A percentile compares a stretch with the other conserved stretches of the same genome.
These are phyloP conservation scores for Lagenidium giganteum DNA, from an alignment of 352 stramenopile genomes.

Conservation along the genomic window DNA sequence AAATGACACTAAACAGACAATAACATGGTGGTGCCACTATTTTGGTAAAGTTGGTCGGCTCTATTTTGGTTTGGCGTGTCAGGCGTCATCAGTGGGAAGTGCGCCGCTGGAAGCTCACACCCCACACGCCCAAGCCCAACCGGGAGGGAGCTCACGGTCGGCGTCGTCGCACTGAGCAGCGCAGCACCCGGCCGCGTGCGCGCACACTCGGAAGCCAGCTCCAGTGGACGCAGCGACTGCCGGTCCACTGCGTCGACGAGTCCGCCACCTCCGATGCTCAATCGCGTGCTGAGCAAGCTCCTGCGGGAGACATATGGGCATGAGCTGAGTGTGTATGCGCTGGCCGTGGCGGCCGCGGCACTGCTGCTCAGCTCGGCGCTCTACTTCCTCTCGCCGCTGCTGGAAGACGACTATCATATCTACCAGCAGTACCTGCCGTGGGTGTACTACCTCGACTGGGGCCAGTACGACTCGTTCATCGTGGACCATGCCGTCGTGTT, in stretches of 20 bases:
- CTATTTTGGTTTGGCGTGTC: too few species aligned
- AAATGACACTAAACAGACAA: too few species aligned
- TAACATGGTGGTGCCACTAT: too few species aligned
- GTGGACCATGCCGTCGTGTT: slow-evolving; percentile 70
- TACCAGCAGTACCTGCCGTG: slow-evolving; percentile 52
- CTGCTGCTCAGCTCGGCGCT: slow-evolving; percentile 46
- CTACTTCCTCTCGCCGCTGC: slow-evolving; percentile 46
- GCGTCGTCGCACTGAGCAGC: too few species aligned
- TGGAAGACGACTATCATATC: slow-evolving; percentile 44
- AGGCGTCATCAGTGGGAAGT: too few species aligned
- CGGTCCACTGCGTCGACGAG: slow-evolving; percentile 5
- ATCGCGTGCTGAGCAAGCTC: slow-evolving; percentile 30
- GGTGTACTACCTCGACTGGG: slow-evolving; percentile 48
- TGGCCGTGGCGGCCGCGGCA: slow-evolving; percentile 34
- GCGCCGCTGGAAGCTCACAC: too few species aligned
- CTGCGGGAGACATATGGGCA: slow-evolving; percentile 58
- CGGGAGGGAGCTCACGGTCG: too few species aligned
- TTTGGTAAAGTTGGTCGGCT: too few species aligned
- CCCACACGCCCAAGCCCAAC: too few species aligned
- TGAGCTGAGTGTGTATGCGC: slow-evolving; percentile 42
- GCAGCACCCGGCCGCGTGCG: too few species aligned
- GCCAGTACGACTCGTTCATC: slow-evolving; percentile 67
- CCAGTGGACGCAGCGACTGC: background rate
- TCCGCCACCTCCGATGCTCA: slow-evolving; percentile 7
- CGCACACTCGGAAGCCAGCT: too few species aligned